Percentiles rank a stretch among this genome's conserved stretches.
Conservation (phyloP, 192 early-diverging fungal species). For the Linderina pennispora region DNA sequence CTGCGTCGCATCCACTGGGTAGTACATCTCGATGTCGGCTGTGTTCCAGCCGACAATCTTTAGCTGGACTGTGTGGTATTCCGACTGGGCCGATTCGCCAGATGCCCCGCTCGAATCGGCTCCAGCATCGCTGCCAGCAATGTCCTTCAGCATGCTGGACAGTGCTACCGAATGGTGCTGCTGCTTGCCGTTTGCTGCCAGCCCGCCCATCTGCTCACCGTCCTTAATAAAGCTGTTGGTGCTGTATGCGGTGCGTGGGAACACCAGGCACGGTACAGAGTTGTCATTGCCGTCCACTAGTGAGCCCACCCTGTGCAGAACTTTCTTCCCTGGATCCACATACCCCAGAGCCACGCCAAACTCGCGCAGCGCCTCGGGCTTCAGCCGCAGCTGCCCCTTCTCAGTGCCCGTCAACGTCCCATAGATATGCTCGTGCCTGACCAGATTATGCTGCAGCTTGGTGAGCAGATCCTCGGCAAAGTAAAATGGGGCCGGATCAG, state of each 20-base stretch:
- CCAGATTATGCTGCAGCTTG: slow-evolving; percentile 22
- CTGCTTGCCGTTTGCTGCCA: not conserved
- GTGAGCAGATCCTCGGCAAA: slow-evolving; percentile 23
- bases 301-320: slow-evolving; percentile 17
- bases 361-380: slow-evolving; percentile 28
- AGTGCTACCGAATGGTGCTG: not conserved
- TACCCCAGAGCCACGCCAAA: slow-evolving; percentile 52
- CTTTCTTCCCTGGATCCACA: slow-evolving; percentile 17
- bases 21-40: slow-evolving; percentile 45
- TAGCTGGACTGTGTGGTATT: slow-evolving; percentile 43
- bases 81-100: not conserved
- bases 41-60: slow-evolving; percentile 43
- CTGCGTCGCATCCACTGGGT: slow-evolving; percentile 46
- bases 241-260: slow-evolving; percentile 46
- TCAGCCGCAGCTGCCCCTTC: slow-evolving; percentile 23
- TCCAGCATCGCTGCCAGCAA: not conserved
- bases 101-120: not conserved
- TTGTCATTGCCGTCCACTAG: slow-evolving; percentile 23
- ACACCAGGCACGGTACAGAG: slow-evolving; percentile 37
- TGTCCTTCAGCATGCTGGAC: slow-evolving; percentile 15
- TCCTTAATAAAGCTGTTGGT: slow-evolving; percentile 47
- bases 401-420: slow-evolving; percentile 35
- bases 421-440: slow-evolving; percentile 29
- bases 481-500: slow-evolving; percentile 27
- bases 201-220: not conserved